A percentile compares a stretch with the other conserved stretches of the same genome.
Conservation (phyloP, 805 yeast species). For the Priceomyces medius region DNA sequence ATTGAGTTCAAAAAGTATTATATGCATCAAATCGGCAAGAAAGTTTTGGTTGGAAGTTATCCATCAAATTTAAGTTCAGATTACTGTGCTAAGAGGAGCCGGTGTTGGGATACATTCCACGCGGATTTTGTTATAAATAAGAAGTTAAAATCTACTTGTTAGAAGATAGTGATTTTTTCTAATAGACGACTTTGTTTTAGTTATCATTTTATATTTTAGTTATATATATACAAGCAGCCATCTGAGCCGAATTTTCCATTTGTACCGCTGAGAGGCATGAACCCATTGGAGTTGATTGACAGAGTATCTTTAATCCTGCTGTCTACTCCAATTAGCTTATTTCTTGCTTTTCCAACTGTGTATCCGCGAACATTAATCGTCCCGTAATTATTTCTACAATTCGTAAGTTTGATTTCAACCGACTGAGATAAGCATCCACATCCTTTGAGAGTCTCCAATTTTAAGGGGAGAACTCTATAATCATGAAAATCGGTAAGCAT, state of each 20-base stretch:
- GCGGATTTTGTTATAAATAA: slow-evolving; percentile 1
- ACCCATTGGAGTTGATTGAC: slow-evolving; percentile 28
- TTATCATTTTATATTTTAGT: neutral
- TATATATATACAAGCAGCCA: slow-evolving; percentile 61
- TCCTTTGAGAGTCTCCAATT: slow-evolving; percentile 25
- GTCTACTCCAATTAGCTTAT: slow-evolving; percentile 10
- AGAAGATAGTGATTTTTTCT: neutral
- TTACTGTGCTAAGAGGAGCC: neutral
- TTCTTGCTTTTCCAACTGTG: slow-evolving; percentile 52
- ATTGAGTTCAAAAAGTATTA: slow-evolving; percentile 29
- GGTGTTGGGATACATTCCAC: neutral
- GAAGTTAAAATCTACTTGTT: slow-evolving; percentile 5
- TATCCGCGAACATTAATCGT: slow-evolving; percentile 61
- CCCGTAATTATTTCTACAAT: slow-evolving; percentile 43
- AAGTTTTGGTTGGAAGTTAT: slow-evolving; percentile 18
- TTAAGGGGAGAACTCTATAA: slow-evolving; percentile 46
- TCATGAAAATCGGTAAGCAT: slow-evolving; percentile 61
- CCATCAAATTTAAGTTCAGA: neutral
- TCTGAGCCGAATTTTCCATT: slow-evolving; percentile 65
- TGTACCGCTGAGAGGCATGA: slow-evolving; percentile 45
- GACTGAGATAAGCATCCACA: slow-evolving; percentile 62
- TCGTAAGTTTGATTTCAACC: slow-evolving; percentile 55
- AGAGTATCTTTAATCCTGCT: neutral
- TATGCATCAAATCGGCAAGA: slow-evolving; percentile 28
- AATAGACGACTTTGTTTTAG: neutral